Evolutionary conservation across 2,329 filamentous ascomycete genomes (phyloP), one percentile per base, ranked within the genome.

Genomic region (Raffaelea albimanens): DNA sequence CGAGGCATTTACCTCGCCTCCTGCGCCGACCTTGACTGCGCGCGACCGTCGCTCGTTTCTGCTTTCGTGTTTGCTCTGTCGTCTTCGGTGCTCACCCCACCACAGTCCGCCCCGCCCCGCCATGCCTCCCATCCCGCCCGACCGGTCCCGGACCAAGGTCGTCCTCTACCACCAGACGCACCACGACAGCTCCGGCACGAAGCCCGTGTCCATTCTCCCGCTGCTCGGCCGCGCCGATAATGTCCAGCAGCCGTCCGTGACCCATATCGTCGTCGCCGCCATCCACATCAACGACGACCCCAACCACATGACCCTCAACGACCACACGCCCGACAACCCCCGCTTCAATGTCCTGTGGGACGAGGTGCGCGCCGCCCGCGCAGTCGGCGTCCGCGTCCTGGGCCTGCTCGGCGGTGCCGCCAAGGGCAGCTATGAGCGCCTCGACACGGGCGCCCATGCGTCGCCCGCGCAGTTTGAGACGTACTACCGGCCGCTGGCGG

Each of bases 321-420:
- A 93, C 64, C 79, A 88, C 59, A 68, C 69, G 0, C 84, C 83
- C 2, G 70, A 76, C 14, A 69, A 83, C 55, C 65, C 73, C 22
- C 75, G 80, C 50, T 87, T 80, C 60, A 63, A 70, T 18, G 74
- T 76, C 9, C 69, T 90, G 40, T 91, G 85, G 85, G 73, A 73
- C 8, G 86, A 91, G 60, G 73, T 86, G 16, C 73, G 74, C 23
- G 69, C 78, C 56, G 66, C 88, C n/a, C 83, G 89, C 63, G 77
- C 75, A 2, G 71, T 70, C 34, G 85, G 85, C 20, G 71, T 91
- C 56, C 83, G 82, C 57, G 77, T 91, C n/a, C 69, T 91, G 53
- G 85, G 80, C 43, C 88, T 93, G 84, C 70, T 93, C 1, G 87
- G 87, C 29, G 87, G 87, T 14, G 86, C 86, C 3, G 86, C 85